Percentiles rank a stretch among this genome's conserved stretches.
Evolutionary conservation across 2,329 filamentous ascomycete species (phyloP).

Genomic region (Magnaporthiopsis poae): DNA sequence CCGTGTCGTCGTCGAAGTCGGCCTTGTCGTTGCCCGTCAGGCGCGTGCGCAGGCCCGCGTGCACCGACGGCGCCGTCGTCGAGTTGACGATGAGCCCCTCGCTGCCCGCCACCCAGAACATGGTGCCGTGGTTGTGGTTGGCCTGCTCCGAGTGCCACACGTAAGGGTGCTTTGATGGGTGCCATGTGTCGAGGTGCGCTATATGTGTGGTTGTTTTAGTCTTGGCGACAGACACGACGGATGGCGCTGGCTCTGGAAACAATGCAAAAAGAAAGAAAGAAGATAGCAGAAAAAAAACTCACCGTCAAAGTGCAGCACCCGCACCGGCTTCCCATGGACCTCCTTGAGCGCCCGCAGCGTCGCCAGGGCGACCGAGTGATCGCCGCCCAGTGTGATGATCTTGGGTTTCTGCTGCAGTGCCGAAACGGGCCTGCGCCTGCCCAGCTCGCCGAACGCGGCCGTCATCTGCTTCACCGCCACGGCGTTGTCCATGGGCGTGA

Average conservation of each 20-base stretch:
- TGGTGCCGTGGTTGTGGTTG: slow-evolving; percentile 77
- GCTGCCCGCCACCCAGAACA: slow-evolving; percentile 80
- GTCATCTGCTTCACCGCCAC: slow-evolving; percentile 78
- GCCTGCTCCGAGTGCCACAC: slow-evolving; percentile 62
- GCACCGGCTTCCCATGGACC: slow-evolving; percentile 51
- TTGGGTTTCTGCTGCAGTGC: slow-evolving; percentile 33
- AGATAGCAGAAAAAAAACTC: slow-evolving; percentile 9
- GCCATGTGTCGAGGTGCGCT: slow-evolving; percentile 74
- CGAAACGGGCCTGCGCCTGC: slow-evolving; percentile 27
- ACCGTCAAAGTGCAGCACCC: slow-evolving; percentile 66
- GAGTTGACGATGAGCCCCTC: slow-evolving; percentile 70
- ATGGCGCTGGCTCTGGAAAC: no score
- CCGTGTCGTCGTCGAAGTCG: slow-evolving; percentile 62
- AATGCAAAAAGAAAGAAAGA: no score
- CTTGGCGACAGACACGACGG: no score
- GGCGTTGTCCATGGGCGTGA: slow-evolving; percentile 77
- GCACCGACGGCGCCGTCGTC: slow-evolving; percentile 59
- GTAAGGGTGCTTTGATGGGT: slow-evolving; percentile 68
- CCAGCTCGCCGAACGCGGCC: slow-evolving; percentile 64
- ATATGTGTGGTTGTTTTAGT: not conserved
- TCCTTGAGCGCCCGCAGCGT: slow-evolving; percentile 57
- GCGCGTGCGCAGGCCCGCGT: slow-evolving; percentile 73
- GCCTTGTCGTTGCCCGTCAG: slow-evolving; percentile 55
- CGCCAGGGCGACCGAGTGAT: slow-evolving; percentile 62
- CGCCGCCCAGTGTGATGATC: slow-evolving; percentile 62